A percentile compares a stretch with the other conserved stretches of the same genome.
These are phyloP conservation scores for Eremomyces bilateralis DNA, from an alignment of 495 filamentous ascomycete genomes.

Conservation along the genomic window DNA sequence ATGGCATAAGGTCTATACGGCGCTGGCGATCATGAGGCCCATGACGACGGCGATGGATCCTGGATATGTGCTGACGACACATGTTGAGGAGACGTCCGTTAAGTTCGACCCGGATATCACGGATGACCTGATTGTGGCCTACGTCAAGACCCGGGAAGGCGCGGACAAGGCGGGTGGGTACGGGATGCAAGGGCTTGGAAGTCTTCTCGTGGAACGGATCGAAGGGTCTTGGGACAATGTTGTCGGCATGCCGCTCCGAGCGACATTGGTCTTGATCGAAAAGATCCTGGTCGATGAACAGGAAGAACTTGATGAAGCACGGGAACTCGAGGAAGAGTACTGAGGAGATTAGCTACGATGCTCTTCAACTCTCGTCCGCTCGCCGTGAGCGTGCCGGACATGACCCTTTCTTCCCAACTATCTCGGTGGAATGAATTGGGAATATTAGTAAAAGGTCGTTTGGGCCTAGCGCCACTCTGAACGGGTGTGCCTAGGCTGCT, in stretches of 20 bases:
- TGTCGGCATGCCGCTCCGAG: slow-evolving; percentile 72
- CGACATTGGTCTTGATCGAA: slow-evolving; percentile 65
- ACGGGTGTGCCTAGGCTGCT: too few relatives aligned
- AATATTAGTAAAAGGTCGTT: too few relatives aligned
- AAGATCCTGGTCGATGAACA: slow-evolving; percentile 39
- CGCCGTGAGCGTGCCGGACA: too few relatives aligned
- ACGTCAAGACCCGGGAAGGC: slow-evolving; percentile 81
- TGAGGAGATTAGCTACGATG: too few relatives aligned
- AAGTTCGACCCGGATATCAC: slow-evolving; percentile 45
- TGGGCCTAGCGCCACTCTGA: too few relatives aligned
- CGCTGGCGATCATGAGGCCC: slow-evolving; percentile 60
- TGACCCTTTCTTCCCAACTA: too few relatives aligned
- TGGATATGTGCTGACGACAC: slow-evolving; percentile 60
- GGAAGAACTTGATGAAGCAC: too few relatives aligned
- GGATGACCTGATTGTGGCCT: slow-evolving; percentile 67
- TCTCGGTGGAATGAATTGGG: too few relatives aligned
- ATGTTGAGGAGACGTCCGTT: slow-evolving; percentile 76
- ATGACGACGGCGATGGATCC: slow-evolving; percentile 52
- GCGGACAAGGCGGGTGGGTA: slow-evolving; percentile 94
- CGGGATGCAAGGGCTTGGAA: slow-evolving; percentile 76
- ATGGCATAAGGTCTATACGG: slow-evolving; percentile 62
- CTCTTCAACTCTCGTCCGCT: too few relatives aligned
- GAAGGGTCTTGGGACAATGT: slow-evolving; percentile 89
- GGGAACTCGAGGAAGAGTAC: too few relatives aligned
- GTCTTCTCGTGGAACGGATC: slow-evolving; percentile 65